A percentile compares a stretch with the other conserved stretches of the same genome.
phyloP scores from a whole-genome alignment of 2,329 filamentous ascomycete species.

The Dactylellina sp. region DNA sequence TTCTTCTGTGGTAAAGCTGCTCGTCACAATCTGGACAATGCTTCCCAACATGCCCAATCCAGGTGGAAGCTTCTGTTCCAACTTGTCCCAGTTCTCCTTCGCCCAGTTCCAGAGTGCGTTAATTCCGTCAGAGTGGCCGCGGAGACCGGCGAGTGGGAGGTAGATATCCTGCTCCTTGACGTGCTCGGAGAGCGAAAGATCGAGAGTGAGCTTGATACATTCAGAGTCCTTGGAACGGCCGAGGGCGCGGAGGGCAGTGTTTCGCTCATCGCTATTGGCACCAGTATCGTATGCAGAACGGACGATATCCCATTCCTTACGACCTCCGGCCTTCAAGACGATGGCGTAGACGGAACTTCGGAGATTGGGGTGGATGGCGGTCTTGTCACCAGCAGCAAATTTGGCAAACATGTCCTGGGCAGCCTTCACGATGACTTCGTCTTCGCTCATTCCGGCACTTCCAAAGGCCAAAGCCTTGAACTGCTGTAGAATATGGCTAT shows the following conservation, averaged over 20 bases:
- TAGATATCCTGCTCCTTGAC: slow-evolving; percentile 70
- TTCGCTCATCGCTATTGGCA: slow-evolving; percentile 85
- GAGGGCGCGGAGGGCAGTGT: slow-evolving; percentile 85
- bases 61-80: slow-evolving; percentile 85
- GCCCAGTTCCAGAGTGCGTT: slow-evolving; percentile 85
- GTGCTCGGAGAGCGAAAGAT: slow-evolving; percentile 70
- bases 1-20: slow-evolving; percentile 80
- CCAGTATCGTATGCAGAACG: slow-evolving; percentile 80
- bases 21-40: slow-evolving; percentile 84
- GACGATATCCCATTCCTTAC: slow-evolving; percentile 84
- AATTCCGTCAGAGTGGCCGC: slow-evolving; percentile 81
- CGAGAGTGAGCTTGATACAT: slow-evolving; percentile 83
- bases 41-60: slow-evolving; percentile 85
- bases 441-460: slow-evolving; percentile 81
- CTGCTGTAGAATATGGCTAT: slow-evolving; percentile 91
- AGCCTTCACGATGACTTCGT: slow-evolving; percentile 79
- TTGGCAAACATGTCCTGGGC: slow-evolving; percentile 91
- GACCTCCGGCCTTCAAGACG: slow-evolving; percentile 83
- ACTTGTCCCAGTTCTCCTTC: slow-evolving; percentile 86
- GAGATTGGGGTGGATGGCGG: slow-evolving; percentile 91
- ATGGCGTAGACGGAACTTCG: slow-evolving; percentile 87
- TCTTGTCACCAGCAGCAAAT: slow-evolving; percentile 80
- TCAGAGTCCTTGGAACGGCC: slow-evolving; percentile 81
- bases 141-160: slow-evolving; percentile 82
- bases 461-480: slow-evolving; percentile 94